Conservation (phyloP, 2,329 filamentous ascomycete species). For the Microdochium paspali region DNA sequence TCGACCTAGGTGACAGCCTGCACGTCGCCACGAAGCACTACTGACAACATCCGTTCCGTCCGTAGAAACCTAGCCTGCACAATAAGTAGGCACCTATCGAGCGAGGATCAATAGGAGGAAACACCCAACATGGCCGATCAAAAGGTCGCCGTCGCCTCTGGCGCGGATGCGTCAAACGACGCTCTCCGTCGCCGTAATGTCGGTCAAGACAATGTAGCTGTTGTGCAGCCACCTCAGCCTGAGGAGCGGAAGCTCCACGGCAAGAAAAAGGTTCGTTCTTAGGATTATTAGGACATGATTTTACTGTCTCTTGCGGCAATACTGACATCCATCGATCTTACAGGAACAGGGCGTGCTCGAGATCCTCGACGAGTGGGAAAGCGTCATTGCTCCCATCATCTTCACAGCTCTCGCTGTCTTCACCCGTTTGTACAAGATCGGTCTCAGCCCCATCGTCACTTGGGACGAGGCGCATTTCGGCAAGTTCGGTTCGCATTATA, state of each 20-base stretch:
- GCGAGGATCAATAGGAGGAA: not conserved
- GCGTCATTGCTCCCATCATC: conserved; percentile 50
- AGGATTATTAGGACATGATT: no score
- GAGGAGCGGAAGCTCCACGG: conserved; percentile 51
- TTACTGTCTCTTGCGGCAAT: not conserved
- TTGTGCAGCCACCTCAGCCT: conserved; percentile 29
- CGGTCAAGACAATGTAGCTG: conserved; percentile 29
- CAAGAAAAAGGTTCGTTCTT: conserved; percentile 41
- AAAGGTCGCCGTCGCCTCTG: conserved; percentile 47
- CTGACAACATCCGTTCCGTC: not conserved
- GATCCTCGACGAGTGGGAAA: conserved; percentile 54
- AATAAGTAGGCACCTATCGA: not conserved
- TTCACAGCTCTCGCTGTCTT: conserved; percentile 55
- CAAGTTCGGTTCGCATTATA: conserved; percentile 98
- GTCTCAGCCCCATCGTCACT: conserved; percentile 56
- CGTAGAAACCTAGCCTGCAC: not conserved
- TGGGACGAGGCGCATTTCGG: conserved; percentile 59
- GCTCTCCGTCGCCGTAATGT: conserved; percentile 47
- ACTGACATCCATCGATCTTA: not conserved
- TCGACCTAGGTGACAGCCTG: no score
- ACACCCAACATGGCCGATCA: conserved; percentile 39
- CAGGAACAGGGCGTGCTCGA: conserved; percentile 49
- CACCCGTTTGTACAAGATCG: conserved; percentile 62
- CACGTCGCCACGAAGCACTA: not conserved
- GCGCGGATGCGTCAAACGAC: conserved; percentile 45